phyloP scores from a whole-genome alignment of 768 basidiomycete species.

The Amanita inopinata region DNA sequence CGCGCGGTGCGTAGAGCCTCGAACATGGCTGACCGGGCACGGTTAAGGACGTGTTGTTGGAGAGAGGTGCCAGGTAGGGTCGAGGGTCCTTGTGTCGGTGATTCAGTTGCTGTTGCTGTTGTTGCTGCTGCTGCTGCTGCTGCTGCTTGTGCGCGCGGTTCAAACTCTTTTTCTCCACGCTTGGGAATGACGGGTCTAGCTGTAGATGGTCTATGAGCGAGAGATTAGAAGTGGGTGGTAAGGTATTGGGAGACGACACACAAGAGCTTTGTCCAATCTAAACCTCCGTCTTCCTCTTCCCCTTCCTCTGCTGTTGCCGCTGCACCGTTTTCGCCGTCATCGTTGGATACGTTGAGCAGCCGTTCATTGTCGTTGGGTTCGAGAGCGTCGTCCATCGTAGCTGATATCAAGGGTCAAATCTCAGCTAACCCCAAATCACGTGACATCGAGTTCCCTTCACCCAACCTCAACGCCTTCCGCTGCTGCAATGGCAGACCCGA shows the following conservation, averaged over 20 bases:
- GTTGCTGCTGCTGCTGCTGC: too few relatives aligned
- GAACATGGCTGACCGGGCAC: conserved; percentile 80
- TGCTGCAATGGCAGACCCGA: conserved; percentile 18
- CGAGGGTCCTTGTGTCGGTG: too few relatives aligned
- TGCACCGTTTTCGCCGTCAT: conserved; percentile 30
- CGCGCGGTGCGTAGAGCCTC: conserved; percentile 65
- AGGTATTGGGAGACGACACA: conserved; percentile 17
- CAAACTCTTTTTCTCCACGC: conserved; percentile 96
- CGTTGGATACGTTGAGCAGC: too few relatives aligned
- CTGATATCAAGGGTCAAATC: too few relatives aligned
- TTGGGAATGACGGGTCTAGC: conserved; percentile 71
- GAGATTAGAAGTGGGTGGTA: background rate
- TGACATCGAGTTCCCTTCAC: background rate
- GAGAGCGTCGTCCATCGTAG: conserved; percentile 4
- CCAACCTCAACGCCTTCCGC: background rate
- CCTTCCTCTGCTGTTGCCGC: too few relatives aligned
- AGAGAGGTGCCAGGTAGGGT: conserved; percentile 45
- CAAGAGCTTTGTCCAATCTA: conserved; percentile 80
- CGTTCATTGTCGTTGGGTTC: conserved; percentile 5
- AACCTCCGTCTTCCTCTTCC: conserved; percentile 62
- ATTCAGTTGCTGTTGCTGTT: too few relatives aligned
- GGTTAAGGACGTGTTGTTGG: conserved; percentile 74
- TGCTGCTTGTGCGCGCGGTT: conserved; percentile 37
- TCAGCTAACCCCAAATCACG: too few relatives aligned
- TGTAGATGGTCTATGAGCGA: conserved; percentile 5